Percentiles rank a stretch among this genome's conserved stretches.
Conservation (phyloP, 1,284 basidiomycete genomes). For the Singerocomus inundabilis region DNA sequence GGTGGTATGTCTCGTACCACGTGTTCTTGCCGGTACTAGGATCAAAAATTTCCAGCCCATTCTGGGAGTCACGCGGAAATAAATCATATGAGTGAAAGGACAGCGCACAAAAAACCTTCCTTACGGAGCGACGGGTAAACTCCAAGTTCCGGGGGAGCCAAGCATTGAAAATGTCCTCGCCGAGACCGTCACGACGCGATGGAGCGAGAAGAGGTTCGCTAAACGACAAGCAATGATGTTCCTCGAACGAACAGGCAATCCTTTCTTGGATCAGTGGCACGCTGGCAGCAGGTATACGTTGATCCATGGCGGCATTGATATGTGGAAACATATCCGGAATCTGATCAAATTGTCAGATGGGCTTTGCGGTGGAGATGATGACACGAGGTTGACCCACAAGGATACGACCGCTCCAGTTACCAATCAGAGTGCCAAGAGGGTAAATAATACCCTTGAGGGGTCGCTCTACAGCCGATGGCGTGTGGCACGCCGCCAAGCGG, state of each 20-base stretch:
- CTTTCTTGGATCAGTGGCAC: slow-evolving; percentile 36
- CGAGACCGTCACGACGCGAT: slow-evolving; percentile 31
- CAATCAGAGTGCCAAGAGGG: slow-evolving; percentile 40
- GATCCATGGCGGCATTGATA: slow-evolving; percentile 26
- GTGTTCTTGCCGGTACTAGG: slow-evolving; percentile 35
- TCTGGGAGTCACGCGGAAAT: slow-evolving; percentile 31
- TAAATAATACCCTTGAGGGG: slow-evolving; percentile 42
- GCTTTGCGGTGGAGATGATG: slow-evolving; percentile 5
- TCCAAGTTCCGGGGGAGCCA: slow-evolving; percentile 41
- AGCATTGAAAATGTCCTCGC: slow-evolving; percentile 44
- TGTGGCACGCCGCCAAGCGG: slow-evolving; percentile 41
- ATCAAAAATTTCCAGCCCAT: slow-evolving; percentile 41
- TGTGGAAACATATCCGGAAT: slow-evolving; percentile 26
- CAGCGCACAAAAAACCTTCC: slow-evolving; percentile 11
- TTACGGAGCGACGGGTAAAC: slow-evolving; percentile 36
- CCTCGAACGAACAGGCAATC: slow-evolving; percentile 41
- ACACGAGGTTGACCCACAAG: slow-evolving; percentile 31
- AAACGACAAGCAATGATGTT: slow-evolving; percentile 45
- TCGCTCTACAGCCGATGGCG: slow-evolving; percentile 33
- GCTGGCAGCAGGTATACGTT: slow-evolving; percentile 15
- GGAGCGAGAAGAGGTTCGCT: slow-evolving; percentile 38
- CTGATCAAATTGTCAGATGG: slow-evolving; percentile 21
- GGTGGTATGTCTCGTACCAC: slow-evolving; percentile 44
- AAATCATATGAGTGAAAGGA: slow-evolving; percentile 5
- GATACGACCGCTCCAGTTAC: slow-evolving; percentile 44